Evolutionary conservation across 164 flowering plant species (phyloP).

Genomic region (Cinnamomum chago): DNA sequence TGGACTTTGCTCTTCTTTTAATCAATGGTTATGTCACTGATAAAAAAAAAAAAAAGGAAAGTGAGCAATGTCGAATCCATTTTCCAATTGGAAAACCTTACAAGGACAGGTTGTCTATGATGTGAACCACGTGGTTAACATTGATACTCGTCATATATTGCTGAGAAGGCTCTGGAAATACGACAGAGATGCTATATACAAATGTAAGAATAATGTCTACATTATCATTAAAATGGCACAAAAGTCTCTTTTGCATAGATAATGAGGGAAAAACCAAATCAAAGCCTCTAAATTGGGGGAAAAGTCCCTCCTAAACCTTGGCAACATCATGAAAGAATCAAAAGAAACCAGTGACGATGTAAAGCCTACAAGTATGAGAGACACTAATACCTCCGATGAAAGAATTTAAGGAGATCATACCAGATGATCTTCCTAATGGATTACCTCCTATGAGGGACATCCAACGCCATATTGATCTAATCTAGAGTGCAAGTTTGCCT

Average conservation of each 20-base stretch:
- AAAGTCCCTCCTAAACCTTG: background rate
- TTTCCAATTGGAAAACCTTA: background rate
- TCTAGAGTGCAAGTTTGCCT: background rate
- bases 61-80: background rate
- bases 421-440: background rate
- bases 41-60: background rate
- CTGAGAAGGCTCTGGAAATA: background rate
- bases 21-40: too few relatives aligned
- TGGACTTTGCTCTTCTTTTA: too few relatives aligned
- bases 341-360: background rate
- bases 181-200: background rate
- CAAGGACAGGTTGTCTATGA: background rate
- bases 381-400: background rate
- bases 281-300: background rate
- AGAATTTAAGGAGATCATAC: background rate
- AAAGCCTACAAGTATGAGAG: background rate
- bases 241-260: too few relatives aligned
- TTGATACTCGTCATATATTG: background rate
- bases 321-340: background rate
- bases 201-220: background rate
- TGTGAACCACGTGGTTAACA: background rate
- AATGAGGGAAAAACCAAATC: background rate
- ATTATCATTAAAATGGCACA: background rate
- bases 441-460: background rate
- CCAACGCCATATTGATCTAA: background rate